These are phyloP conservation scores for Glomus cerebriforme DNA, from an alignment of 192 early-diverging fungal species.

Conservation along the genomic window DNA sequence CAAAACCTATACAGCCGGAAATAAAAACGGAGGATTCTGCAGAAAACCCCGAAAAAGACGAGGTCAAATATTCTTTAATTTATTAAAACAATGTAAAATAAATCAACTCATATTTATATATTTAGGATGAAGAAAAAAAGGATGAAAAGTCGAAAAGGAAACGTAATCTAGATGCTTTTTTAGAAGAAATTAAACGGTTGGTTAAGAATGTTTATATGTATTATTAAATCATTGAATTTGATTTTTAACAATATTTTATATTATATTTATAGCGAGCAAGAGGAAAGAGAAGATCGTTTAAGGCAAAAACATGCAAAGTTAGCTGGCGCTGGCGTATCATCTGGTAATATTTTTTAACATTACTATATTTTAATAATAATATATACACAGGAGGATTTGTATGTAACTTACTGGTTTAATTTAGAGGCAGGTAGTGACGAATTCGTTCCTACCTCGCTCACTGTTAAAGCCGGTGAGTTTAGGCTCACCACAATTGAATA, in stretches of 20 bases:
- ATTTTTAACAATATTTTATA: neutral
- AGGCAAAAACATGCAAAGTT: conserved; percentile 43
- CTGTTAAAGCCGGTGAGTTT: conserved; percentile 31
- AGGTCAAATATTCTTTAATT: neutral
- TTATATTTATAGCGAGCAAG: conserved; percentile 55
- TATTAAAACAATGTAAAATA: neutral
- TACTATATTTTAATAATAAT: neutral
- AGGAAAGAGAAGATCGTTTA: conserved; percentile 58
- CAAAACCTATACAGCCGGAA: conserved; percentile 15
- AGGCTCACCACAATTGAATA: neutral
- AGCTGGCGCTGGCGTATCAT: conserved; percentile 31
- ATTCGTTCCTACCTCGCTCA: conserved; percentile 13
- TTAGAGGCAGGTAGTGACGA: conserved; percentile 25
- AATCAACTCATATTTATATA: neutral
- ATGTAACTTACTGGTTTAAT: conserved; percentile 1
- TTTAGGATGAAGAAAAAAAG: conserved; percentile 34
- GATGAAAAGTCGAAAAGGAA: conserved; percentile 60
- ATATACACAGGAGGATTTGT: neutral
- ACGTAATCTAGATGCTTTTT: conserved; percentile 80
- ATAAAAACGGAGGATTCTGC: neutral
- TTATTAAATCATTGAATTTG: neutral
- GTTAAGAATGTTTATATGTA: neutral
- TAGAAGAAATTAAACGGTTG: conserved; percentile 81
- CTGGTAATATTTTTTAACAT: conserved; percentile 21
- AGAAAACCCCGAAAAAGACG: conserved; percentile 35